Evolutionary conservation across 2,329 filamentous ascomycete species (phyloP).

Genomic region (Coleophoma crateriformis): DNA sequence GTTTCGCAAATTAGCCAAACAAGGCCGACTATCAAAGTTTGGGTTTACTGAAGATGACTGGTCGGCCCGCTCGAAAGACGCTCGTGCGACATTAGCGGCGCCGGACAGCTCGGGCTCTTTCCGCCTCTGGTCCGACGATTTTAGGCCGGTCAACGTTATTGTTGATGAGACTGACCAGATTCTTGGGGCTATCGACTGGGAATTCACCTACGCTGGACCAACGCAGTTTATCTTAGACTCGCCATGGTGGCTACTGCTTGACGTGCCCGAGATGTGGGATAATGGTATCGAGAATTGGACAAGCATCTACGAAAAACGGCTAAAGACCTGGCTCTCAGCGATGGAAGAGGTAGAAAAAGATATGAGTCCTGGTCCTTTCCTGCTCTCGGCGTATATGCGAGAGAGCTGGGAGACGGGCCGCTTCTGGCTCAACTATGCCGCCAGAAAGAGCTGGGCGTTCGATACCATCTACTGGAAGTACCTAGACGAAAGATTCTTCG

Average conservation of each 20-base stretch:
- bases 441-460: slow-evolving; percentile 32
- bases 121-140: slow-evolving; percentile 27
- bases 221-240: slow-evolving; percentile 27
- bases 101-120: slow-evolving; percentile 15
- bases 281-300: slow-evolving; percentile 25
- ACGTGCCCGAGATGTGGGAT: slow-evolving; percentile 26
- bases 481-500: slow-evolving; percentile 30
- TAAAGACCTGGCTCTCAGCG: slow-evolving; percentile 27
- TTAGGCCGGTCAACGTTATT: slow-evolving; percentile 27
- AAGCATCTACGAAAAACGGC: slow-evolving; percentile 24
- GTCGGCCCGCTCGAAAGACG: slow-evolving; percentile 18
- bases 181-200: slow-evolving; percentile 33
- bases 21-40: slow-evolving; percentile 6
- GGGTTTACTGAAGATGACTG: slow-evolving; percentile 17
- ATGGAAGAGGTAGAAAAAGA: slow-evolving; percentile 27
- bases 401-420: slow-evolving; percentile 29
- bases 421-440: slow-evolving; percentile 30
- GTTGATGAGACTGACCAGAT: slow-evolving; percentile 22
- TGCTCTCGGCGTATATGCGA: slow-evolving; percentile 27
- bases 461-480: slow-evolving; percentile 32
- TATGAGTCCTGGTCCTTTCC: background rate
- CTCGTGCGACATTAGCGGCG: background rate
- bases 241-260: slow-evolving; percentile 32
- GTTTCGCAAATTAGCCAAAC: slow-evolving; percentile 29
- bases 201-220: slow-evolving; percentile 29